These are phyloP conservation scores for Lecanoromycetidae sp. DNA, from an alignment of 2,329 filamentous ascomycete species.

Conservation along the genomic window DNA sequence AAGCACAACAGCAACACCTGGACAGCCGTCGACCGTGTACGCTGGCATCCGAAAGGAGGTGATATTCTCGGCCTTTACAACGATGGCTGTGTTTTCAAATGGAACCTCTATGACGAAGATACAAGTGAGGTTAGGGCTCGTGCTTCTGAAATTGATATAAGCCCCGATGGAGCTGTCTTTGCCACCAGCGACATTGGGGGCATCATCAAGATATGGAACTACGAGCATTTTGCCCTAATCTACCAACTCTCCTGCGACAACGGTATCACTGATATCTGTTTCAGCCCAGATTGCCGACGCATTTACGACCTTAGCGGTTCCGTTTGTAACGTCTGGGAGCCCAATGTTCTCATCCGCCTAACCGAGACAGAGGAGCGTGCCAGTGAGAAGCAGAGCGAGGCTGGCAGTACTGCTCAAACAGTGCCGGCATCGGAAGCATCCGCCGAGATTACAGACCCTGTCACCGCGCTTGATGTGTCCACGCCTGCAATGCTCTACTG, in stretches of 20 bases:
- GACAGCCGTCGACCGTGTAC: slow-evolving; percentile 13
- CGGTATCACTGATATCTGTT: slow-evolving; percentile 12
- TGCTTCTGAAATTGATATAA: slow-evolving; percentile 8
- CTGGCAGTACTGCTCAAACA: background rate
- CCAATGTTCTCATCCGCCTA: slow-evolving; percentile 16
- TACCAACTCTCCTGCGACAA: slow-evolving; percentile 17
- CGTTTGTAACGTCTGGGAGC: slow-evolving; percentile 17
- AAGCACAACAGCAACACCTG: slow-evolving; percentile 6
- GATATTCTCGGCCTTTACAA: slow-evolving; percentile 20
- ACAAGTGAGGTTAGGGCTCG: slow-evolving; percentile 16
- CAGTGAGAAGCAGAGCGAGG: slow-evolving; percentile 14
- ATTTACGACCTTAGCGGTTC: slow-evolving; percentile 18
- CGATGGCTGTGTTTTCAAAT: slow-evolving; percentile 22
- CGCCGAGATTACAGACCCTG: background rate
- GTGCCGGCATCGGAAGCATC: slow-evolving; percentile 7
- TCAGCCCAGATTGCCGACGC: slow-evolving; percentile 16
- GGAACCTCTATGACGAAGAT: slow-evolving; percentile 17
- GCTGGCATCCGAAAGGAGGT: slow-evolving; percentile 19
- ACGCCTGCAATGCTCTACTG: slow-evolving; percentile 4
- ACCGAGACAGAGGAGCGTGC: slow-evolving; percentile 12
- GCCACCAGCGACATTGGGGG: slow-evolving; percentile 16
- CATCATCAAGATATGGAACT: slow-evolving; percentile 19
- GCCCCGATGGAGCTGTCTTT: slow-evolving; percentile 17
- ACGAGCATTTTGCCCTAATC: slow-evolving; percentile 20
- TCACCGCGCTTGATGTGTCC: slow-evolving; percentile 8